Conservation (phyloP, 345 rosid species). For the Eucalyptus lansdowneana region DNA sequence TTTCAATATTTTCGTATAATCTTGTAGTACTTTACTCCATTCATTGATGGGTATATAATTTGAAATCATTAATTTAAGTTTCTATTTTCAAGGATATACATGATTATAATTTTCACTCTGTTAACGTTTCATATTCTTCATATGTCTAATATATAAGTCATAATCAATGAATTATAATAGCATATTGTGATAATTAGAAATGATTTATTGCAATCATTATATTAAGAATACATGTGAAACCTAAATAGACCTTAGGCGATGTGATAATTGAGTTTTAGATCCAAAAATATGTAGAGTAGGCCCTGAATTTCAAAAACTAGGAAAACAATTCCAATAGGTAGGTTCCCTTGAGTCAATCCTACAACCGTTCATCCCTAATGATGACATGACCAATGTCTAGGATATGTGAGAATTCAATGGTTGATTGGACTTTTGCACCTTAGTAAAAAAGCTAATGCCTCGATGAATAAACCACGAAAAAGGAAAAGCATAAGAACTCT, state of each 20-base stretch:
- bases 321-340: not conserved
- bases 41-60: too few relatives aligned
- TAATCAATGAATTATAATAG: too few relatives aligned
- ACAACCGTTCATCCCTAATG: not conserved
- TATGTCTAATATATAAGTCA: too few relatives aligned
- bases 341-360: too few relatives aligned
- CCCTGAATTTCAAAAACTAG: too few relatives aligned
- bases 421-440: not conserved
- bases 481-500: not conserved
- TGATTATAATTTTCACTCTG: not conserved
- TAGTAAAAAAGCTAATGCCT: not conserved
- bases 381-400: not conserved
- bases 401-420: not conserved
- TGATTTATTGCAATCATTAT: too few relatives aligned
- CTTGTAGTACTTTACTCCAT: accelerated
- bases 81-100: too few relatives aligned
- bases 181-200: not conserved
- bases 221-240: not conserved
- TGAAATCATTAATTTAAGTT: too few relatives aligned
- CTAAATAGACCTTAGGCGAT: accelerated
- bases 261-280: not conserved
- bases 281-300: too few relatives aligned
- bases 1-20: accelerated
- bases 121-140: not conserved
- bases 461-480: not conserved